Evolutionary conservation across 257 asterid genomes (phyloP), one percentile per base, ranked within the genome.

Genomic region (Ilex asprella): DNA sequence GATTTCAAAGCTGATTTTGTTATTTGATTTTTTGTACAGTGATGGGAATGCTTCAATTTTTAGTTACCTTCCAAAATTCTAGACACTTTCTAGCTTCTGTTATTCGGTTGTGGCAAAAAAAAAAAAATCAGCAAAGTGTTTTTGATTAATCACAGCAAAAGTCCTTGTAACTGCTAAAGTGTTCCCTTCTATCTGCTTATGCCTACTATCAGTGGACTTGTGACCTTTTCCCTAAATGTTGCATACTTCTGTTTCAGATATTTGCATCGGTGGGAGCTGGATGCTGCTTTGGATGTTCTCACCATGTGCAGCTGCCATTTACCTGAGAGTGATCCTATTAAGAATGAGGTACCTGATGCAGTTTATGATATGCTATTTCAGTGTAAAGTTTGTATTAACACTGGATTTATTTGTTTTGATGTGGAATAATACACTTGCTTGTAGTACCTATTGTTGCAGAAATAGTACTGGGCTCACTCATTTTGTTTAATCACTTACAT

Each of bases 291-390:
- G 78, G 94, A 92, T 80, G 95, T 92, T 75, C 95, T 92, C 61
- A 81, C 91, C 30, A 83, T 92, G 99, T 89, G 99, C 75, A 86
- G 78, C 79, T 86, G 99, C 77, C 99, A 92, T 73, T 74, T 92
- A 78, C 75, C 76, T 53, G 86, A 73, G 56, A 79, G 61, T 61
- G 87, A 81, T 68, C 86, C 87, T 65, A 77, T 86, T 63, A 92
- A 89, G 74, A 63, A 64, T 60, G 90, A 86, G 95, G 99, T 91
- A 75, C 50, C 61, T 68, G 60, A 65, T 61, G 58, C 8, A 53
- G 15, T 46, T 46, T 10, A 46, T 12, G n/a, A 46, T 46, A 2
- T 72, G 65, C 27, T 63, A 62, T 54, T 60, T 50, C 31, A 35
- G 41, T 69, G 64, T 58, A 31, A 35, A 39, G 27, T 47, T 47